Base-by-base conservation (phyloP, 1,284 basidiomycete species). In the Austroboletus niveus region DNA sequence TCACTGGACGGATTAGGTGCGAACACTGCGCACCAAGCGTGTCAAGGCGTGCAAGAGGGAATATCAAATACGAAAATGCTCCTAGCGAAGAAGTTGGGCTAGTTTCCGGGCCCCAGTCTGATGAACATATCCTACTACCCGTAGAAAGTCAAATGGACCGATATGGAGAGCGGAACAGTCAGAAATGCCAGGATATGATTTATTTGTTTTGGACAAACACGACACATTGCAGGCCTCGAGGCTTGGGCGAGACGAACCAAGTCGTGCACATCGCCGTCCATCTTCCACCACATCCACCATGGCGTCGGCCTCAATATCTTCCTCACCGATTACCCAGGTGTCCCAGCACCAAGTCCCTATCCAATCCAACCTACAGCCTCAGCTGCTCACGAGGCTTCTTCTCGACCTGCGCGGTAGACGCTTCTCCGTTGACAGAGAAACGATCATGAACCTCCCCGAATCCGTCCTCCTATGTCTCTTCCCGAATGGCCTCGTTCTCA, bases 381-480 rank as follows among this genome's bases (percentile, higher is more conserved):
- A 92, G 72, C 79, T 94, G 36, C 78, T 96, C 57, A 87, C 90
- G 12, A 81, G 92, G 56, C 81, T 99, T 59, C 84, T 92, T 52
- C 86, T 99, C 61, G 96, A 98, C 72, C 79, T 99, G 46, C 86
- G 96, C 57, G 94, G 94, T 54, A 81, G 78, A 60, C 86, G 94
- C 60, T 97, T 98, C 75, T 87, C 91, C 52, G 94, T 99, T 51
- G 97, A 99, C 75, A 82, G 97, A 61, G 96, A 98, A 74, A 94
- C 92, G 31, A 89, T 99, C 69, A 98, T 99, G 94, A 94, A 96
- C 69, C 78, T 99, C 31, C 96, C 96, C 8, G 96, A 99, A 80
- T 94, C 91, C 27, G 93, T 99, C 43, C 76, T 99, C 53, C 79
- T 99, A 45, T 98, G 96, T 70, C 79, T 99, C 51, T 99, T 99